Evolutionary conservation across 305 asterid species (phyloP), one percentile per base, ranked within the genome.

Genomic region (Solanum chacoense): DNA sequence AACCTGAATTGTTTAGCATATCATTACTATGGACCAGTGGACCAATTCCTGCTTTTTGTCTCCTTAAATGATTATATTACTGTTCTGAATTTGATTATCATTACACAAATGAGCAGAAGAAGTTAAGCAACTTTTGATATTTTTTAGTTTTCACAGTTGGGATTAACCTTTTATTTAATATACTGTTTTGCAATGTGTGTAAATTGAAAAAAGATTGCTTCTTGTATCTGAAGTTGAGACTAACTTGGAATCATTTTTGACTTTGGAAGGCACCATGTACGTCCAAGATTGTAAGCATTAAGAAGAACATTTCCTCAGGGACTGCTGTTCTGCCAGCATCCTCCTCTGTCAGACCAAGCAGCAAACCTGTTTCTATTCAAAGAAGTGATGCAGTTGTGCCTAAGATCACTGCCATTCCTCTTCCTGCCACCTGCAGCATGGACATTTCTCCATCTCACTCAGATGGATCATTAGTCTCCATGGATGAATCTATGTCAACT

Each of bases 401-500:
- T 5, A 91, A 90, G 86, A 50, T 90, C 69, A 88, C 67, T 24
- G 88, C 85, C 29, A 89, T 91, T 14, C 92, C 92, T 13, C 45
- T 69, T 79, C 89, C 91, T 11, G 89, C 85, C 63, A 79, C 93
- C 26, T 69, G 88, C 91, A 89, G 88, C 90, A 91, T 92, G 92
- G 92, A 91, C 77, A 76, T 89, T 22, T 93, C 95, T 84, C 97
- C 95, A 1, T 89, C 92, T 83, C 90, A 92, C 37, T 95, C 98
- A 16, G 98, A 95, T 78, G 93, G 94, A 20, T 89, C 89, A 35
- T 93, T 95, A 20, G 92, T 92, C 65, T 96, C 99, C 34, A 94
- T 96, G 98, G 99, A 96, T 87, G 99, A 96, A 89, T 94, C 99
- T 9, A 96, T 94, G 97, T 95, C 99, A 38, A 94, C 93, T 35